Conservation (phyloP, 2,329 filamentous ascomycete genomes). For the Colletotrichum sojae region DNA sequence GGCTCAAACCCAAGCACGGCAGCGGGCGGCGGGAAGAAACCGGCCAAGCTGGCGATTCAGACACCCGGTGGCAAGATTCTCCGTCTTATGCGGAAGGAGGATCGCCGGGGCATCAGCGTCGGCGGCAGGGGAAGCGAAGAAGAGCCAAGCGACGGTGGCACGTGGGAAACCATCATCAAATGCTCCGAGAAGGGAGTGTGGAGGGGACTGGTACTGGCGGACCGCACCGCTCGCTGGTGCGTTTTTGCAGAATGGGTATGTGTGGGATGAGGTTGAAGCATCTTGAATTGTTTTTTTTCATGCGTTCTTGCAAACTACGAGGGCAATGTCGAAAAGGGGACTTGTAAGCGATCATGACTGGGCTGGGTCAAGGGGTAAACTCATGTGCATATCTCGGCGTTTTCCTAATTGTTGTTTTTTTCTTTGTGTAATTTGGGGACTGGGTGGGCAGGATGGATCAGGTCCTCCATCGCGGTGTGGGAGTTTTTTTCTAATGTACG, state of each 20-base stretch:
- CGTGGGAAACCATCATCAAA: slow-evolving; percentile 93
- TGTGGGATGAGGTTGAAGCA: slow-evolving; percentile 45
- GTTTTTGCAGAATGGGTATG: slow-evolving; percentile 93
- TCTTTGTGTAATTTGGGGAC: slow-evolving; percentile 28
- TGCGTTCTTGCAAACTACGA: slow-evolving; percentile 25
- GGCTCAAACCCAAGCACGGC: slow-evolving; percentile 71
- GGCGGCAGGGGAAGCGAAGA: slow-evolving; percentile 65
- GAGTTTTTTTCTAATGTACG: slow-evolving; percentile 38
- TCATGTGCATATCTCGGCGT: slow-evolving; percentile 40
- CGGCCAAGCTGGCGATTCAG: slow-evolving; percentile 95
- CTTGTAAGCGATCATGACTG: slow-evolving; percentile 16
- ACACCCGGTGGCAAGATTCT: slow-evolving; percentile 95
- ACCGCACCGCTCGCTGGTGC: slow-evolving; percentile 88
- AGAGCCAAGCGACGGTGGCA: slow-evolving; percentile 77
- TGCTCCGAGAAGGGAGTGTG: slow-evolving; percentile 86
- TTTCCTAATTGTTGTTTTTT: slow-evolving; percentile 18
- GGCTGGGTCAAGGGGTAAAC: slow-evolving; percentile 19
- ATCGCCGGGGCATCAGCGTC: slow-evolving; percentile 69
- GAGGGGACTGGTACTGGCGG: slow-evolving; percentile 85
- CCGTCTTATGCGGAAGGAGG: slow-evolving; percentile 85
- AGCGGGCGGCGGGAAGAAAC: slow-evolving; percentile 77
- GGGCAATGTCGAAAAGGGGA: slow-evolving; percentile 29
- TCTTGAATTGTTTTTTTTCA: slow-evolving; percentile 6
- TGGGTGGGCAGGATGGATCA: slow-evolving; percentile 2
- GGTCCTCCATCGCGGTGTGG: slow-evolving; percentile 20